These are phyloP conservation scores for Chytriomyces sp. DNA, from an alignment of 192 early-diverging fungal species.

Conservation along the genomic window DNA sequence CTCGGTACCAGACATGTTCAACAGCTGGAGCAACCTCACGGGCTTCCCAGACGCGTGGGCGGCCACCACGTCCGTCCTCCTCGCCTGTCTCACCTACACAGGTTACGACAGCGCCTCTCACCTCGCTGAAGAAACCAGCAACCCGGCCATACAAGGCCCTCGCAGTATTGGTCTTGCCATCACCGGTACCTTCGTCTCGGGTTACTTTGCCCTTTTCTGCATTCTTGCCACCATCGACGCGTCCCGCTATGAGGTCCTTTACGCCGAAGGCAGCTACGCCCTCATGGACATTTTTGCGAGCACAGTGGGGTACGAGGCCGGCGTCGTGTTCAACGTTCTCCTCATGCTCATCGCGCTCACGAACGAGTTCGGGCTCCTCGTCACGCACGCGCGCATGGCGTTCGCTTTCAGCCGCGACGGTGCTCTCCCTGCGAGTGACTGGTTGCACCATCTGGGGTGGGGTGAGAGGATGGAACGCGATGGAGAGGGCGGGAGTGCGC, in stretches of 20 bases:
- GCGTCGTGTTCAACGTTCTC: conserved; percentile 23
- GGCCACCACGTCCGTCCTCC: conserved; percentile 24
- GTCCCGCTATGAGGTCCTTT: not conserved
- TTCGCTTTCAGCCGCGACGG: conserved; percentile 33
- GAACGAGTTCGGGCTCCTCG: conserved; percentile 18
- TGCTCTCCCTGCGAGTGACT: conserved; percentile 19
- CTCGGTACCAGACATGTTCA: not conserved
- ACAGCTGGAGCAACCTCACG: conserved; percentile 28
- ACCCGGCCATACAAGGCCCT: conserved; percentile 25
- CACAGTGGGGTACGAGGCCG: conserved; percentile 9
- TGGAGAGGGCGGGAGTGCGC: not conserved
- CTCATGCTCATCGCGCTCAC: conserved; percentile 30
- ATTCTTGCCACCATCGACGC: conserved; percentile 28
- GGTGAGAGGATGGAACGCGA: not conserved
- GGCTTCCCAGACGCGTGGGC: conserved; percentile 32
- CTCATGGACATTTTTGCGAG: conserved; percentile 27
- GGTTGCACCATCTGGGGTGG: conserved; percentile 16
- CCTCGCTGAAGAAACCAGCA: conserved; percentile 29
- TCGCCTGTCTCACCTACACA: conserved; percentile 29
- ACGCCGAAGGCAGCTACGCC: conserved; percentile 14
- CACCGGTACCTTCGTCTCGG: conserved; percentile 17
- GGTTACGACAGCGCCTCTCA: conserved; percentile 34
- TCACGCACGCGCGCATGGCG: conserved; percentile 28
- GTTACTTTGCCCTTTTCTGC: conserved; percentile 33
- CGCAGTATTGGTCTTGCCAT: conserved; percentile 19